Conservation (phyloP, 2,329 filamentous ascomycete genomes). For the Alternaria brassicicola region DNA sequence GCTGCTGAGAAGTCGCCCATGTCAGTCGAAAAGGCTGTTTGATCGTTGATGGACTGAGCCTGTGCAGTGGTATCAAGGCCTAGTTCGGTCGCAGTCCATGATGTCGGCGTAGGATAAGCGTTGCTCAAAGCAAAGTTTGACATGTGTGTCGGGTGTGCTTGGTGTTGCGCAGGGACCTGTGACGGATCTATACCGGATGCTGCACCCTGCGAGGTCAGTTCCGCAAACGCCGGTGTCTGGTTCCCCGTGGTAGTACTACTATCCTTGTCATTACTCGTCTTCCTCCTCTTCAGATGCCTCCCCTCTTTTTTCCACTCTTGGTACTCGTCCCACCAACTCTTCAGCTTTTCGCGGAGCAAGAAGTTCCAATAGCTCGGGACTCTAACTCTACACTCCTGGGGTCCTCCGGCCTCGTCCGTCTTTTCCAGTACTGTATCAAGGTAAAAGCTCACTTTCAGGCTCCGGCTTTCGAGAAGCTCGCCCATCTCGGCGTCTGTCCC, state of each 20-base stretch:
- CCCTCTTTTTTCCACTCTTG: conserved; percentile 36
- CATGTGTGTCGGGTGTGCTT: not conserved
- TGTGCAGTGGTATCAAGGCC: conserved; percentile 3
- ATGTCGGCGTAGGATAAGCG: conserved; percentile 9
- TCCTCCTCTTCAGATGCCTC: conserved; percentile 32
- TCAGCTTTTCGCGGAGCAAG: conserved; percentile 39
- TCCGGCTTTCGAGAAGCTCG: conserved; percentile 41
- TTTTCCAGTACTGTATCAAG: conserved; percentile 31
- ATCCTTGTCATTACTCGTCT: conserved; percentile 6
- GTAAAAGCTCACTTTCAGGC: conserved; percentile 41
- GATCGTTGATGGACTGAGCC: conserved; percentile 12
- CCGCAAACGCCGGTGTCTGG: conserved; percentile 13
- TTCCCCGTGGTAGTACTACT: not conserved
- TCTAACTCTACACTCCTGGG: conserved; percentile 38
- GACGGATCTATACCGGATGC: not conserved
- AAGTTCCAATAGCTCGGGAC: conserved; percentile 43
- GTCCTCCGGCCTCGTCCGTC: conserved; percentile 34
- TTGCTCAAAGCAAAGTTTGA: conserved; percentile 20
- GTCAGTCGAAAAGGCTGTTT: conserved; percentile 26
- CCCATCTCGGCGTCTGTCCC: conserved; percentile 43
- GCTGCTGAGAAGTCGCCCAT: conserved; percentile 43
- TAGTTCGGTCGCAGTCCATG: conserved; percentile 12
- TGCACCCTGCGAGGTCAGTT: not conserved
- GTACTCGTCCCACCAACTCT: conserved; percentile 42
- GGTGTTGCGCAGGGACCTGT: not conserved